phyloP scores from a whole-genome alignment of 768 basidiomycete species.

The Austroboletus eburneus region DNA sequence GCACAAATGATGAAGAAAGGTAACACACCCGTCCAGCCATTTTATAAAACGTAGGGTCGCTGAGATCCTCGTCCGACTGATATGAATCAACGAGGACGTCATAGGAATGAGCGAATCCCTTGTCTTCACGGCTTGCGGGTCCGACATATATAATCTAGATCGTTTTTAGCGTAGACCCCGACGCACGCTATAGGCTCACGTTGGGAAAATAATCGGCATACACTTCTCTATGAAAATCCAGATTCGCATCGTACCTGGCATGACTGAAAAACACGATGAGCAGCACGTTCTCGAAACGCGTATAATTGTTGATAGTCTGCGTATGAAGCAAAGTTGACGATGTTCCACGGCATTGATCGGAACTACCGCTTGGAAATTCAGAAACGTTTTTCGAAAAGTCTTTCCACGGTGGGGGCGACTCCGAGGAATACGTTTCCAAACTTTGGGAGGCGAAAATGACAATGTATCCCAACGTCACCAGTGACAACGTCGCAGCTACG shows the following conservation, averaged over 20 bases:
- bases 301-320: conserved; percentile 25
- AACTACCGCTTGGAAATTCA: background rate
- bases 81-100: conserved; percentile 48
- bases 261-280: conserved; percentile 51
- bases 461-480: conserved; percentile 7
- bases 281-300: conserved; percentile 39
- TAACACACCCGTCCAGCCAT: conserved; percentile 44
- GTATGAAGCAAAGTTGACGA: conserved; percentile 17
- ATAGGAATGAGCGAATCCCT: conserved; percentile 45
- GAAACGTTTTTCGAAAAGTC: too few species aligned
- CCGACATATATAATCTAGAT: conserved; percentile 46
- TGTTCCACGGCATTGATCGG: conserved; percentile 15
- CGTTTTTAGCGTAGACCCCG: background rate
- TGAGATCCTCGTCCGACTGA: conserved; percentile 41
- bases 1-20: too few species aligned
- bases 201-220: conserved; percentile 49
- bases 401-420: background rate
- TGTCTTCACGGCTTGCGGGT: conserved; percentile 42
- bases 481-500: background rate
- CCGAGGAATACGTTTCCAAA: background rate
- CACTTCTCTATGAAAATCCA: conserved; percentile 44
- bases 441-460: background rate
- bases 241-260: conserved; percentile 41
- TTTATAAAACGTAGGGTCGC: conserved; percentile 33
- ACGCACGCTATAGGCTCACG: conserved; percentile 23